Base-by-base conservation (phyloP, 768 basidiomycete species). In the Cystobasidium ongulense region DNA sequence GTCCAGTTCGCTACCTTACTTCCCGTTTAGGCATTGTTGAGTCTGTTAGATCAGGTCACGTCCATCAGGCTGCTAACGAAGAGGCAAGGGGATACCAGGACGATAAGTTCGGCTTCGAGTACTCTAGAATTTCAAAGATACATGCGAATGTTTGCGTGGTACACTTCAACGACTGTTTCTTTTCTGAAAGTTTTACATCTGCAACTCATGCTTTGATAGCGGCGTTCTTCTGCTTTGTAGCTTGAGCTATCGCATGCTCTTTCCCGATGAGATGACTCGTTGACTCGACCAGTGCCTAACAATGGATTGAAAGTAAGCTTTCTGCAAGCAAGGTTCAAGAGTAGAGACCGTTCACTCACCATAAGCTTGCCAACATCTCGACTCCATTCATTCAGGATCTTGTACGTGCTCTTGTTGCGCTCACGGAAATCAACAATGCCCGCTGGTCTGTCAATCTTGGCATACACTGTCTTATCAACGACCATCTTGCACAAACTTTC, bases 361-460 rank as follows among this genome's bases (percentile, higher is more conserved):
- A 99, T 84, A 79, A 99, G 83, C 82, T 90, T 92, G 78, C 89
- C 90, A 86, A 99, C 92, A 79, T 98, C 94, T 25, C 88, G 90
- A 82, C 92, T 94, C 95, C 96, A 99, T 75, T 92, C 91, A 80
- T 98, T 98, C 88, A 99, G 89, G 4, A 92, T 89, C 78, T 96
- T 92, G 80, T 97, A 94, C 0, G 90, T 86, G 21, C 74, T 35
- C 23, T 88, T 87, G 82, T 89, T 90, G 77, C 85, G 86, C 77
- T 87, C 87, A 17, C 43, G 33, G 85, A 99, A 99, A 79, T 84
- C 89, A 71, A 99, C 87, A 68, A 97, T 86, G 1, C 92, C 94
- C 1, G 89, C 85, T 63, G 93, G 93, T 72, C 96, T 87, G 81
- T 99, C 95, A 76, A 92, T 88, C 63, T 92, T 88, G 31, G 96